Evolutionary conservation across 139 green algal genomes (phyloP), one percentile per base, ranked within the genome.

Genomic region (Yamagishiella unicocca): DNA sequence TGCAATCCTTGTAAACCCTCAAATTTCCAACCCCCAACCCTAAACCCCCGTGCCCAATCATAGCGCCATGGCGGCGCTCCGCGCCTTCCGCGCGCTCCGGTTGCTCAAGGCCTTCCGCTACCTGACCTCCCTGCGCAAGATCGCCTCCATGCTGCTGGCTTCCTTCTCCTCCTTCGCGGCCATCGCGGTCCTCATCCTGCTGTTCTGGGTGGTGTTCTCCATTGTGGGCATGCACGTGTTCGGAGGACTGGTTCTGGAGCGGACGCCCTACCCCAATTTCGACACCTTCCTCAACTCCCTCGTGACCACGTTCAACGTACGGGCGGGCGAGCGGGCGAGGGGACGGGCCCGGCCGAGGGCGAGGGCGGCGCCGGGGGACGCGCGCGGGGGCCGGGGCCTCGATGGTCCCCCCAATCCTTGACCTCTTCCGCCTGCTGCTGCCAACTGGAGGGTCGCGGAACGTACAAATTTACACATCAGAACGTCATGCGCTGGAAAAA

Each of bases 151-250:
- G 66, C 83, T 97, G 71, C 77, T 96, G 42, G 53, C 85, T 25
- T 85, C 81, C 53, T 84, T 95, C 76, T 68, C 58, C 2, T 93
- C 89, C 64, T 97, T 97, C 88, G 83, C 93, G 0, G 90, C 93
- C 67, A 94, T 97, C 54, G 94, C 90, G 10, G 53, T 94, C 50
- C 93, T 97, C 22, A 92, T 95, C 33, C 87, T 89, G n/a, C 90
- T 97, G 22, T 97, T 97, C 90, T 96, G 71, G 94, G 76, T 95
- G n/a, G 95, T 97, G 27, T 96, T 95, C 80, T 76, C 94, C 66
- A 96, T 97, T 73, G 83, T 97, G 53, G 95, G 95, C 0, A 83
- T 97, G 45, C 95, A 97, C 75, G 92, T 96, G 53, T 96, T 94
- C 73, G 93, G 93, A 0, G 92, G 88, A 6, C 82, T 92, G 25